These are phyloP conservation scores for Penicillium nucicola DNA, from an alignment of 495 filamentous ascomycete genomes.

Conservation along the genomic window DNA sequence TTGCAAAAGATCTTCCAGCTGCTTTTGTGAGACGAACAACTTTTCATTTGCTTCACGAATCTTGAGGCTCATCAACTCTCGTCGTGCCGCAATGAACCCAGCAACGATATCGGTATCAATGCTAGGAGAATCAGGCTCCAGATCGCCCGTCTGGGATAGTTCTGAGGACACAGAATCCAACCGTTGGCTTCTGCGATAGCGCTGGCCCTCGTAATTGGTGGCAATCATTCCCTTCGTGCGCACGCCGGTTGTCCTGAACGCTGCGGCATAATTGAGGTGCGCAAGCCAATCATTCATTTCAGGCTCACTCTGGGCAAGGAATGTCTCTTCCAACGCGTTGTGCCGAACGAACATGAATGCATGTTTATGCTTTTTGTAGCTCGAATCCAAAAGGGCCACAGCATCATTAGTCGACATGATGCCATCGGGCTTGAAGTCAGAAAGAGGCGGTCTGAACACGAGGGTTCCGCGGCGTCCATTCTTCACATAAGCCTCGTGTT, in stretches of 20 bases:
- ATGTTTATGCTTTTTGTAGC: slow-evolving; percentile 94
- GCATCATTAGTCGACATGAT: slow-evolving; percentile 90
- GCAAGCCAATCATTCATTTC: slow-evolving; percentile 98
- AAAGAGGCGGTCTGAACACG: slow-evolving; percentile 83
- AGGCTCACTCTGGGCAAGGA: slow-evolving; percentile 80
- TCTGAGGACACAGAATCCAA: slow-evolving; percentile 53
- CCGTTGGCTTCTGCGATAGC: slow-evolving; percentile 64
- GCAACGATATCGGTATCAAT: slow-evolving; percentile 78
- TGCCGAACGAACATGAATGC: slow-evolving; percentile 90
- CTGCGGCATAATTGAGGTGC: slow-evolving; percentile 93
- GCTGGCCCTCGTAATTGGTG: slow-evolving; percentile 79
- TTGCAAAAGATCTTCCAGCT: slow-evolving; percentile 76
- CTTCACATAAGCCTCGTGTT: slow-evolving; percentile 76
- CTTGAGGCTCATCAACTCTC: slow-evolving; percentile 76
- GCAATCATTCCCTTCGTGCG: slow-evolving; percentile 84
- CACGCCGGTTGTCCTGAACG: slow-evolving; percentile 89
- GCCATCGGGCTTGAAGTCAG: slow-evolving; percentile 88
- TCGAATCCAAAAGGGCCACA: slow-evolving; percentile 80
- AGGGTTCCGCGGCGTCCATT: slow-evolving; percentile 52
- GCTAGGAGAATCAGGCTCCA: slow-evolving; percentile 45
- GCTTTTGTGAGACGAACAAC: slow-evolving; percentile 64
- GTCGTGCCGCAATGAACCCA: slow-evolving; percentile 77
- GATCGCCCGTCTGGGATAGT: slow-evolving; percentile 27
- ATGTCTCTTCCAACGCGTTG: slow-evolving; percentile 83
- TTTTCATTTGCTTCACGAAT: slow-evolving; percentile 83